Evolutionary conservation across 345 rosid species (phyloP), one percentile per base, ranked within the genome.

Genomic region (Lagerstroemia speciosa): DNA sequence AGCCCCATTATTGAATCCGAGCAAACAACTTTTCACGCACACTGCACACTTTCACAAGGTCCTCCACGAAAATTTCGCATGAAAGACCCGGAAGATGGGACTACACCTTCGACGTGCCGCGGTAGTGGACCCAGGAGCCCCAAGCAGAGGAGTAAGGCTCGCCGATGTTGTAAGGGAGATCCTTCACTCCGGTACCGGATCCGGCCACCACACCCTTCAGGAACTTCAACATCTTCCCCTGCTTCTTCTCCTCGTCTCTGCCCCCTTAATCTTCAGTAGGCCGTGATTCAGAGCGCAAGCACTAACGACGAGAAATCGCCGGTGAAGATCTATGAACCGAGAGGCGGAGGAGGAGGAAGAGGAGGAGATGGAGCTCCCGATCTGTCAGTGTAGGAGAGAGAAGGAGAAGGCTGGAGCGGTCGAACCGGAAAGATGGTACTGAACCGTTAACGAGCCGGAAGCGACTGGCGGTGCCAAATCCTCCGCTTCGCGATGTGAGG

Each of bases 71-170:
- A 24, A n/a, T 8, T 53, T 14, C 16, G 17, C 34, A 41, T 10
- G n/a, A 34, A 45, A 7, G 1, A 50, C 27, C 6, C 65, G 29
- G 27, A 38, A 53, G 20, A 50, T 15, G 31, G 6, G 14, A 40
- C 17, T n/a, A 37, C 45, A 69, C 77, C 77, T 88, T 91, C 78
- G 96, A 89, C 72, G 89, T 89, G 73, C 99, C 99, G 40, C 91
- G 96, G 72, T 77, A 83, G 77, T 94, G 99, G 70, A 86, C 73
- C 98, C 99, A 94, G 24, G 97, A 89, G 68, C 96, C 98, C 98
- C 98, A 94, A 66, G 98, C 89, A 45, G 96, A 79, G 69, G 91
- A 84, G 52, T 87, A 89, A 76, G 96, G 95, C 48, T 89, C 98
- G 66, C 93, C 96, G 37, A 94, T 85, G 80, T 81, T 87, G 76